These are phyloP conservation scores for Fusarium gaditjirri DNA, from an alignment of 2,329 filamentous ascomycete species.

Conservation along the genomic window DNA sequence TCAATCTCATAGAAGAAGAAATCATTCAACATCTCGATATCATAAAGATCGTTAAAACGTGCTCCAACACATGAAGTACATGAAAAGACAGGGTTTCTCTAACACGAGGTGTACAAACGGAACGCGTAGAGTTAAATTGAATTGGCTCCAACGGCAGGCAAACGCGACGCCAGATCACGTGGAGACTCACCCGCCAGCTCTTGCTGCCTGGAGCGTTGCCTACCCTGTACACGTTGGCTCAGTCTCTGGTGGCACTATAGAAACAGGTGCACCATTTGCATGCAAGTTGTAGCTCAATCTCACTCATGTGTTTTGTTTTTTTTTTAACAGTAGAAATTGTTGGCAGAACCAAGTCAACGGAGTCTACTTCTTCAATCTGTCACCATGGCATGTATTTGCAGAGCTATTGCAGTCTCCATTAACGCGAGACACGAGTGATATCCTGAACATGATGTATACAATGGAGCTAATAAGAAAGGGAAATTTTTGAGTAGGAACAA, in stretches of 20 bases:
- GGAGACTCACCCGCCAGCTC: background rate
- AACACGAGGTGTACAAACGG: background rate
- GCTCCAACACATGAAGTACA: background rate
- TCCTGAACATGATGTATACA: background rate
- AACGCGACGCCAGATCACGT: constrained; percentile 40
- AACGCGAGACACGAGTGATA: too few species aligned
- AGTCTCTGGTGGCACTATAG: background rate
- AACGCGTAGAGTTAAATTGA: constrained; percentile 20
- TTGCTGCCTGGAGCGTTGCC: constrained; percentile 12
- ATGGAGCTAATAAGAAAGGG: background rate
- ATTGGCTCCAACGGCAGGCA: background rate
- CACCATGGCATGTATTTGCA: background rate
- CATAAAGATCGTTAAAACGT: background rate
- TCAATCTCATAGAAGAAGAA: background rate
- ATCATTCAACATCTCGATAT: constrained; percentile 10
- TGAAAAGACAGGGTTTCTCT: background rate
- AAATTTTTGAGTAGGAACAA: background rate
- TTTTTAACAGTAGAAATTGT: background rate
- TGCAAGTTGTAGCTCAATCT: background rate
- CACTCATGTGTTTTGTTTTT: background rate
- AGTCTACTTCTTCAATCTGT: background rate
- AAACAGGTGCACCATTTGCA: background rate
- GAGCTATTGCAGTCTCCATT: background rate
- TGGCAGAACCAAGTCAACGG: background rate
- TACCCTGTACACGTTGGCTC: background rate